Conservation (phyloP, 2,329 filamentous ascomycete genomes). For the Bipolaris sorokiniana region DNA sequence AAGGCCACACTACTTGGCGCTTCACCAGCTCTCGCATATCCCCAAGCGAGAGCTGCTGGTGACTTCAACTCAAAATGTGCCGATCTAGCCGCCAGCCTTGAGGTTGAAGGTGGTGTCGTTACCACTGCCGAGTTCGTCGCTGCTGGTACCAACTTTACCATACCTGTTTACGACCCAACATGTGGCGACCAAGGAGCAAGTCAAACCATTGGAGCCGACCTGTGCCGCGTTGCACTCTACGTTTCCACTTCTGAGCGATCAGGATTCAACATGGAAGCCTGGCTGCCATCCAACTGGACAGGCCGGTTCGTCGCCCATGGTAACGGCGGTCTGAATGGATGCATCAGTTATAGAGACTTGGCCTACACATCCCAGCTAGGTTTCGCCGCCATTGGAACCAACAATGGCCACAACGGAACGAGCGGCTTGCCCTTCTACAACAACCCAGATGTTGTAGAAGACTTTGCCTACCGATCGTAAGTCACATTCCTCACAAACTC, state of each 20-base stretch:
- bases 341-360: conserved; percentile 48
- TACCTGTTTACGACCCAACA: conserved; percentile 49
- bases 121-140: conserved; percentile 48
- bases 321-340: conserved; percentile 53
- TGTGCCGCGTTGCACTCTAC: conserved; percentile 51
- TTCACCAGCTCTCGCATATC: conserved; percentile 13
- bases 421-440: conserved; percentile 56
- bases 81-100: conserved; percentile 39
- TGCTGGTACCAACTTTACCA: conserved; percentile 49
- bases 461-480: conserved; percentile 56
- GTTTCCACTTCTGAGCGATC: conserved; percentile 50
- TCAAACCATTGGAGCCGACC: conserved; percentile 40
- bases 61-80: conserved; percentile 34
- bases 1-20: conserved; percentile 22
- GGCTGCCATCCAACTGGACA: conserved; percentile 53
- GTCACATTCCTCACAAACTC: background rate
- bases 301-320: conserved; percentile 45
- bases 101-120: conserved; percentile 45
- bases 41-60: conserved; percentile 8
- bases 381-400: conserved; percentile 51
- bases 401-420: conserved; percentile 54
- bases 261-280: conserved; percentile 54
- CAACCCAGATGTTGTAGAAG: conserved; percentile 54
- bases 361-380: conserved; percentile 49
- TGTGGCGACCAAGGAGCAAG: conserved; percentile 43